Base-by-base conservation (phyloP, 108 stramenopile genomes). In the Skeletonema potamos region DNA sequence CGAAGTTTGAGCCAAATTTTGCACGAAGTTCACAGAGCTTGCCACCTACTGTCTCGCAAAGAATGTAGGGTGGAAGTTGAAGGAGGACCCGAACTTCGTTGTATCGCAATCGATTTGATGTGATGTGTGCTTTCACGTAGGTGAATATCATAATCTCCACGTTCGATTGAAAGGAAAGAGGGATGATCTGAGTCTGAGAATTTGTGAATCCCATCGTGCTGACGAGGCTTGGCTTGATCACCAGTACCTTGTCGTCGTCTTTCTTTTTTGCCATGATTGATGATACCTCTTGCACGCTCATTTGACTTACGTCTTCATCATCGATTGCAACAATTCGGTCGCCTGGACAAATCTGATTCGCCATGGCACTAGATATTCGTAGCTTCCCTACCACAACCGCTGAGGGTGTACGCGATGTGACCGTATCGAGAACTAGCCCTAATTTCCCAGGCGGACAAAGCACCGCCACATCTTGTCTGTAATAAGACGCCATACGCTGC, bases 241-340 rank as follows among this genome's bases (percentile, higher is more conserved):
- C 86, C 61, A 95, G 70, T 20, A 79, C 88, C 30, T 92, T 75
- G 41, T 95, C 92, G 63, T 87, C 91, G 51, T 95, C 94, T 8
- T 82, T 73, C 77, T 95, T 95, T 29, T 90, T 80, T 6, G 87
- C 84, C 92, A 95, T 95, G 28, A 95, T 91, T 0, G 91, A 89
- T 6, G 89, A 92, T n/a, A 95, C 92, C 68, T 95, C 94, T 36
- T 80, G 79, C 9, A 93, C 90, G 24, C 87, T 90, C 90, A 95
- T 93, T 55, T 88, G 86, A 57, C 84, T 84, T 8, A 95, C 94
- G 80, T 95, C 94, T 72, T 93, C 94, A 2, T 87, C 92, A 68
- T 95, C 94, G 68, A 95, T 95, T 17, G 89, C 92, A 44, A 90
- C 76, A 39, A 95, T 95, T 6, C 94, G 79, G 68, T 95, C 94